phyloP scores from a whole-genome alignment of 2,329 filamentous ascomycete genomes.

The Graphilbum fragrans region DNA sequence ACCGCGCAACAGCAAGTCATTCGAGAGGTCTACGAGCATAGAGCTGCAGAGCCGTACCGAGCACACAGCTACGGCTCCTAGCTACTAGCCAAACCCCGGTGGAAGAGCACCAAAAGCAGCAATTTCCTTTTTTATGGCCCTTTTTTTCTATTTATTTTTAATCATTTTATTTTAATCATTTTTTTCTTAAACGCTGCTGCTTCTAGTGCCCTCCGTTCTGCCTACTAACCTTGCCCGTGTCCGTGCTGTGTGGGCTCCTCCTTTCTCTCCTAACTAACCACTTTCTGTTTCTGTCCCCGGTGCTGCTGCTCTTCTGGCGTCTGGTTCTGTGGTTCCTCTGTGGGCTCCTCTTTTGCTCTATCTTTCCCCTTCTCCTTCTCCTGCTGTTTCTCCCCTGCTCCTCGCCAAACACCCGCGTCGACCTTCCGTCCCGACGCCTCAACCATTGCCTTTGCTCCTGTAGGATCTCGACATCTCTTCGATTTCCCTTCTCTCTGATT shows the following conservation, averaged over 20 bases:
- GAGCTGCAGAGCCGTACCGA: no score
- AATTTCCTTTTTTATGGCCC: conserved; percentile 7
- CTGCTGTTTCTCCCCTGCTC: not conserved
- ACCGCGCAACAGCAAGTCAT: no score
- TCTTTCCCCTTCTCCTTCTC: not conserved
- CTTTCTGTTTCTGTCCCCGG: not conserved
- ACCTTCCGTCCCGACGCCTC: not conserved
- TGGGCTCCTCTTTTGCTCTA: not conserved
- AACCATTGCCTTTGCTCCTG: no score
- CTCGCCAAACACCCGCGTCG: not conserved
- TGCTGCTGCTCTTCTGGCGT: not conserved
- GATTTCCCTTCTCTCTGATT: not conserved
- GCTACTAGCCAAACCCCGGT: not conserved
- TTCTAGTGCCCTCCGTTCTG: not conserved
- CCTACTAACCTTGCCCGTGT: not conserved
- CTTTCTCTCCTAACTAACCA: not conserved
- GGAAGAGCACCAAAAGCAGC: conserved; percentile 3
- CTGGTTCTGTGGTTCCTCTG: not conserved
- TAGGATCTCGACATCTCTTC: not conserved
- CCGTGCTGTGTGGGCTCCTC: not conserved
- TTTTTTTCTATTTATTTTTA: conserved; percentile 17
- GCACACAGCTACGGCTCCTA: no score
- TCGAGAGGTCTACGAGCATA: no score
- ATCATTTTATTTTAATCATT: conserved; percentile 4
- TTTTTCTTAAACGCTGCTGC: conserved; percentile 7